phyloP scores from a whole-genome alignment of 1,284 basidiomycete species.

The Trametes pubescens region DNA sequence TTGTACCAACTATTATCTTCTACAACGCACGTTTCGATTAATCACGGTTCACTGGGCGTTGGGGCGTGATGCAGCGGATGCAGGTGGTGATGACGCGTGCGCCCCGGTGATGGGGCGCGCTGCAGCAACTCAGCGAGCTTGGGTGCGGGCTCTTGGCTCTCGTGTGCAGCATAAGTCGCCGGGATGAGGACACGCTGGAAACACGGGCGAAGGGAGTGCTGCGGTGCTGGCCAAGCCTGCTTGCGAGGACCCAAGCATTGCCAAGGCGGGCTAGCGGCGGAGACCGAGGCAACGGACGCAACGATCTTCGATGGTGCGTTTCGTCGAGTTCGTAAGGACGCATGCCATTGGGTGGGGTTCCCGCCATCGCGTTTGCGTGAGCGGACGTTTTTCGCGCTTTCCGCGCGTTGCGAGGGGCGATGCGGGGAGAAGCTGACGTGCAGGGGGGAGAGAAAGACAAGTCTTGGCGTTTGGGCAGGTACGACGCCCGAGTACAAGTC shows the following conservation, averaged over 20 bases:
- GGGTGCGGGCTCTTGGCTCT: background rate
- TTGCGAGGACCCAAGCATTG: slow-evolving; percentile 16
- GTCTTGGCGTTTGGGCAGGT: background rate
- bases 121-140: background rate
- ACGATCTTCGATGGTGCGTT: slow-evolving; percentile 7
- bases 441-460: background rate
- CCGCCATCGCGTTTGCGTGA: background rate
- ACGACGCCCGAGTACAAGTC: background rate
- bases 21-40: background rate
- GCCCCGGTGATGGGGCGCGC: background rate
- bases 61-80: background rate
- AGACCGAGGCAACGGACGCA: slow-evolving; percentile 7
- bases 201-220: background rate
- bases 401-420: slow-evolving; percentile 9
- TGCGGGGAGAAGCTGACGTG: background rate
- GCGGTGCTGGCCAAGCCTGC: slow-evolving; percentile 16
- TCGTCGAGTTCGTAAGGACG: background rate
- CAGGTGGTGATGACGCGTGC: slow-evolving; percentile 6
- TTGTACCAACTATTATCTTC: slow-evolving; percentile 1
- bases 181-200: background rate
- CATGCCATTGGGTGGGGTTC: background rate
- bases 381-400: background rate
- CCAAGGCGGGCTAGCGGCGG: slow-evolving; percentile 17
- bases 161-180: background rate
- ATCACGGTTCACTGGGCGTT: background rate